Conservation (phyloP, 768 basidiomycete genomes). For the Boletus vinaceobasis region DNA sequence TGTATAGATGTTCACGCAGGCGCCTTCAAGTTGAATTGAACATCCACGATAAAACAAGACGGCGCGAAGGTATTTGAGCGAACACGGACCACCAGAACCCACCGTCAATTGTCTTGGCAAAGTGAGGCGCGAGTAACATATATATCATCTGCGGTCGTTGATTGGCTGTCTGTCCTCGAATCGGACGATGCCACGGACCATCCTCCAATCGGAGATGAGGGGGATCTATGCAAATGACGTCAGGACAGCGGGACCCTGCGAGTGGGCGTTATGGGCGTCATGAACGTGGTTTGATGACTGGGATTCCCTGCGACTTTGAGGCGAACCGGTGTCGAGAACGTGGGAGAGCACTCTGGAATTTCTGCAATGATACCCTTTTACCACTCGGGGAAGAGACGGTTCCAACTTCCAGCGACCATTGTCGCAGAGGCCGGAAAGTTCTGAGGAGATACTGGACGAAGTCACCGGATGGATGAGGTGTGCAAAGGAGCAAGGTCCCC, state of each 20-base stretch:
- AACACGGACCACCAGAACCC: too few relatives aligned
- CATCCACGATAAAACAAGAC: too few relatives aligned
- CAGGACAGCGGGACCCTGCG: neutral
- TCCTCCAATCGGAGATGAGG: too few relatives aligned
- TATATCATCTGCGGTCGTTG: too few relatives aligned
- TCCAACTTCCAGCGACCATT: neutral
- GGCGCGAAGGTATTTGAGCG: too few relatives aligned
- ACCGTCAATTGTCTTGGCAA: too few relatives aligned
- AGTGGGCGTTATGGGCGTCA: neutral
- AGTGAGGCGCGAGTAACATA: too few relatives aligned
- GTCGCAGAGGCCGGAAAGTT: neutral
- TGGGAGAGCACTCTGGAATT: neutral
- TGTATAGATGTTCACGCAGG: too few relatives aligned
- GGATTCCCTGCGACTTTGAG: neutral
- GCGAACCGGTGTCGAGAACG: neutral
- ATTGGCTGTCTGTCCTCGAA: too few relatives aligned
- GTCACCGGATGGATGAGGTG: neutral
- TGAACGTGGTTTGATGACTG: neutral
- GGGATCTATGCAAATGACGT: neutral
- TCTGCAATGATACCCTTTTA: neutral
- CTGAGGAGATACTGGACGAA: neutral
- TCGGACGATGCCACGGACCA: too few relatives aligned
- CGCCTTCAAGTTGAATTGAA: too few relatives aligned
- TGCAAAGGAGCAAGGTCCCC: too few relatives aligned
- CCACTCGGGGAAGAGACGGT: neutral